phyloP scores from a whole-genome alignment of 1,139 yeast species.

The Hanseniaspora sp. region DNA sequence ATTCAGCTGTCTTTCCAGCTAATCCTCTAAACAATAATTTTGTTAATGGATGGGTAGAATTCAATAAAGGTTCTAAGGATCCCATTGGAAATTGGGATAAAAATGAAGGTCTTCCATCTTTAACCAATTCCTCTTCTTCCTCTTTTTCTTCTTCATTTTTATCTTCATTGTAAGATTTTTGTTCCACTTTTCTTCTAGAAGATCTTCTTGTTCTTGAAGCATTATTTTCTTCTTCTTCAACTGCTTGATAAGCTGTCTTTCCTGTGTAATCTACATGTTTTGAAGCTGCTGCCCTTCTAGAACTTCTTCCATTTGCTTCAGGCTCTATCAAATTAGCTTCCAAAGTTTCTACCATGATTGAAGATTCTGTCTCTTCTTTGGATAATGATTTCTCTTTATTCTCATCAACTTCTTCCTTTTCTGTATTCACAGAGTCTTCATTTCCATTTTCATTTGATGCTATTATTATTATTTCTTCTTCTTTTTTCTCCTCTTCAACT shows the following conservation, averaged over 20 bases:
- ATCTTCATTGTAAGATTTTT: conserved; percentile 29
- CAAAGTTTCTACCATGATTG: conserved; percentile 20
- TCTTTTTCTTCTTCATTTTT: conserved; percentile 28
- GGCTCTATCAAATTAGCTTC: conserved; percentile 21
- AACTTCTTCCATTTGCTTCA: conserved; percentile 22
- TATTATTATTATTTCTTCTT: not conserved
- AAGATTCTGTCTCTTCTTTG: conserved; percentile 19
- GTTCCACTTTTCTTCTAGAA: conserved; percentile 41
- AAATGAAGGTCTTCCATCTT: conserved; percentile 19
- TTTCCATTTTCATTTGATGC: not conserved
- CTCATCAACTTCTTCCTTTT: conserved; percentile 1
- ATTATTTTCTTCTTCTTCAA: conserved; percentile 36
- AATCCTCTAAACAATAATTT: conserved; percentile 5
- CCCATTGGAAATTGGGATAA: conserved; percentile 13
- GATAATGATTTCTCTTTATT: conserved; percentile 21
- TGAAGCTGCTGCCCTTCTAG: conserved; percentile 33
- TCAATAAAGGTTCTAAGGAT: not conserved
- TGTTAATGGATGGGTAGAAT: not conserved
- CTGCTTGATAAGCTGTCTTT: conserved; percentile 40
- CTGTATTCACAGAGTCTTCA: not conserved
- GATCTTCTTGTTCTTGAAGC: conserved; percentile 43
- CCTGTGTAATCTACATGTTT: conserved; percentile 34
- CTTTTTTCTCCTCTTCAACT: not conserved
- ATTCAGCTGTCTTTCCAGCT: not conserved
- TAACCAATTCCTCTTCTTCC: conserved; percentile 23